These are phyloP conservation scores for Amaranthus cruentus DNA, from an alignment of 148 eudicot species.

Conservation along the genomic window DNA sequence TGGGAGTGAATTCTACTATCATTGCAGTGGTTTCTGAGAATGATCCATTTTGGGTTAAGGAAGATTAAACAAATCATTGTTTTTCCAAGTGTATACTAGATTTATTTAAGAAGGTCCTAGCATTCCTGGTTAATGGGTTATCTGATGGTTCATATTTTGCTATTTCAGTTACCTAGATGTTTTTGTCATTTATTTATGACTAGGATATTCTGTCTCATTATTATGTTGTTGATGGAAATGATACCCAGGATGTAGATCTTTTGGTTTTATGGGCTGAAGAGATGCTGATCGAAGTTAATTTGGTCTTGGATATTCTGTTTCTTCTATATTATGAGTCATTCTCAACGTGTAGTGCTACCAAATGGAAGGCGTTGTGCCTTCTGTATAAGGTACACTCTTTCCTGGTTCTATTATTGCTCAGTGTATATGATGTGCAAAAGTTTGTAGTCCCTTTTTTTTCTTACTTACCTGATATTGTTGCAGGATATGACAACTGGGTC, in stretches of 20 bases:
- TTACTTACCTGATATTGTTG: slow-evolving; percentile 22
- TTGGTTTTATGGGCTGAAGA: slow-evolving; percentile 94
- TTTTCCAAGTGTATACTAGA: no score
- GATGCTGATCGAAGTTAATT: slow-evolving; percentile 72
- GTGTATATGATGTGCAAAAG: slow-evolving; percentile 3
- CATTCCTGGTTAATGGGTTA: no score
- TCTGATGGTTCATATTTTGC: background rate
- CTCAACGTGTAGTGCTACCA: slow-evolving; percentile 58
- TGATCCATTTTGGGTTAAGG: no score
- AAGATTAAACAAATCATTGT: no score
- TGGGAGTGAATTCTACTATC: no score
- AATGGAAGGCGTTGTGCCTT: slow-evolving; percentile 74
- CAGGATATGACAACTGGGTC: slow-evolving; percentile 69
- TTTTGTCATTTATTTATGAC: background rate
- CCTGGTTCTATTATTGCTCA: slow-evolving; percentile 17
- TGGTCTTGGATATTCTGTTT: slow-evolving; percentile 84
- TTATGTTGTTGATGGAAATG: slow-evolving; percentile 17
- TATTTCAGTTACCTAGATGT: background rate
- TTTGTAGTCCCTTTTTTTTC: slow-evolving; percentile 10
- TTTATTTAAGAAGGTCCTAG: no score
- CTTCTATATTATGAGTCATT: slow-evolving; percentile 81
- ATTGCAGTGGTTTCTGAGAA: no score
- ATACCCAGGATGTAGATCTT: slow-evolving; percentile 70
- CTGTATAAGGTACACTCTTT: slow-evolving; percentile 62
- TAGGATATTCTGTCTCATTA: slow-evolving; percentile 1